Conservation (phyloP, 2,329 filamentous ascomycete genomes). For the Cordyceps farinosa region DNA sequence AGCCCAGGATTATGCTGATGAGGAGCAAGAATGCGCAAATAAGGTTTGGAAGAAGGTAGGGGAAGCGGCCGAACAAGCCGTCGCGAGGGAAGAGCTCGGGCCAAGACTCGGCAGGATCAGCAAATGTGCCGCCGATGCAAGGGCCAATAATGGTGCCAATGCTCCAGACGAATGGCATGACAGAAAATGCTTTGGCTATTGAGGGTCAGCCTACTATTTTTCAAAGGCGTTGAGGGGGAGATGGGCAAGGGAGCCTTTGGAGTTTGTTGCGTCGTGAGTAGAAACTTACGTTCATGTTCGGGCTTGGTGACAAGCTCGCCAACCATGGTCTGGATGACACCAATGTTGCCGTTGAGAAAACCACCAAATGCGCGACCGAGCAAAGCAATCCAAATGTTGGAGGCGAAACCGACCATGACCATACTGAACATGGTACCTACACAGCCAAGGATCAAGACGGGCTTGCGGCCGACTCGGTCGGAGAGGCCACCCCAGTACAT, state of each 20-base stretch:
- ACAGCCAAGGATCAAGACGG: slow-evolving; percentile 77
- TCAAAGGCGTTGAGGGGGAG: not conserved
- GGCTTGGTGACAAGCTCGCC: slow-evolving; percentile 80
- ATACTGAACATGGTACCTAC: slow-evolving; percentile 79
- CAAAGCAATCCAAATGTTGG: slow-evolving; percentile 81
- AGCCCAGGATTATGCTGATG: slow-evolving; percentile 76
- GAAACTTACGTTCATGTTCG: slow-evolving; percentile 74
- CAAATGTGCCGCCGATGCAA: slow-evolving; percentile 82
- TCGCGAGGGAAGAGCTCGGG: slow-evolving; percentile 64
- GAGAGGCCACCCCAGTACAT: slow-evolving; percentile 86
- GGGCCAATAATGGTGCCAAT: slow-evolving; percentile 87
- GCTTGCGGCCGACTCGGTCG: slow-evolving; percentile 79
- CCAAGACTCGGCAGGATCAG: slow-evolving; percentile 71
- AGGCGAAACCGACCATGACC: slow-evolving; percentile 75
- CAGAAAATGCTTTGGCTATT: slow-evolving; percentile 74
- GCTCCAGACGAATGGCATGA: slow-evolving; percentile 94
- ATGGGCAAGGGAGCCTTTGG: not conserved
- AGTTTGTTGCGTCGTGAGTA: not conserved
- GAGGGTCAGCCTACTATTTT: slow-evolving; percentile 21
- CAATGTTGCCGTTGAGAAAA: slow-evolving; percentile 85
- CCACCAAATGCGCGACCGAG: slow-evolving; percentile 73
- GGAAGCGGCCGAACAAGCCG: slow-evolving; percentile 72
- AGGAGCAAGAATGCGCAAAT: slow-evolving; percentile 75
- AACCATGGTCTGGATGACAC: slow-evolving; percentile 89
- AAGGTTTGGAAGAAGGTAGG: slow-evolving; percentile 86